A percentile compares a stretch with the other conserved stretches of the same genome.
Evolutionary conservation across 176 grass and related monocot species (phyloP).

Genomic region (Eragrostis curvula): DNA sequence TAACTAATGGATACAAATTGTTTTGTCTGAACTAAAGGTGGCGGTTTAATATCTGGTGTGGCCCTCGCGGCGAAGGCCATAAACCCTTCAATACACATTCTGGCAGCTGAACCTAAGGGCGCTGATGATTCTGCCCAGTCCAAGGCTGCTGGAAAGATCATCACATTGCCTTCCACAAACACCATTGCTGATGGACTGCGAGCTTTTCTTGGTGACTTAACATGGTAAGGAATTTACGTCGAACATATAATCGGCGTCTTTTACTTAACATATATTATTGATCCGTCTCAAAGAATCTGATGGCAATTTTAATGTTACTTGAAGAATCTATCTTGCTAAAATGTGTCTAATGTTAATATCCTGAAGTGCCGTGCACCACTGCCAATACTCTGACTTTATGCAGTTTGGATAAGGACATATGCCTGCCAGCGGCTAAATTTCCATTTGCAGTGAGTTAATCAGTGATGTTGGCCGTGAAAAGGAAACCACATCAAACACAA

Average conservation of each 20-base stretch:
- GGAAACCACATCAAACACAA: neutral
- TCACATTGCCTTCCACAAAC: conserved; percentile 66
- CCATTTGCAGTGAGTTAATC: conserved; percentile 3
- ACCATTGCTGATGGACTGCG: conserved; percentile 94
- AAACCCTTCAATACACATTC: conserved; percentile 79
- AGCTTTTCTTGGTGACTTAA: conserved; percentile 91
- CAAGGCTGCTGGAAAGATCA: conserved; percentile 76
- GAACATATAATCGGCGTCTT: neutral
- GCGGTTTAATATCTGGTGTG: conserved; percentile 93
- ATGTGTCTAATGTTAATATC: neutral
- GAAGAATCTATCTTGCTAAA: neutral
- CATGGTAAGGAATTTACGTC: conserved; percentile 62
- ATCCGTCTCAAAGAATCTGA: neutral
- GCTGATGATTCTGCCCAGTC: conserved; percentile 90
- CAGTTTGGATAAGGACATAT: neutral
- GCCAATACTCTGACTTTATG: neutral
- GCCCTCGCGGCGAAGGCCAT: conserved; percentile 87
- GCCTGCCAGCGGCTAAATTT: neutral
- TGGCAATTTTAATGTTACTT: neutral
- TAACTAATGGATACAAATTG: neutral
- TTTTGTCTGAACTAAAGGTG: conserved; percentile 56
- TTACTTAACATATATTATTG: neutral
- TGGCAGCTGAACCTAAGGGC: conserved; percentile 90
- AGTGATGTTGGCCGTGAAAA: conserved; percentile 4
- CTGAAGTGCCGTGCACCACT: neutral